Evolutionary conservation across 345 rosid genomes (phyloP), one percentile per base, ranked within the genome.

Genomic region (Rhizophora mangle): DNA sequence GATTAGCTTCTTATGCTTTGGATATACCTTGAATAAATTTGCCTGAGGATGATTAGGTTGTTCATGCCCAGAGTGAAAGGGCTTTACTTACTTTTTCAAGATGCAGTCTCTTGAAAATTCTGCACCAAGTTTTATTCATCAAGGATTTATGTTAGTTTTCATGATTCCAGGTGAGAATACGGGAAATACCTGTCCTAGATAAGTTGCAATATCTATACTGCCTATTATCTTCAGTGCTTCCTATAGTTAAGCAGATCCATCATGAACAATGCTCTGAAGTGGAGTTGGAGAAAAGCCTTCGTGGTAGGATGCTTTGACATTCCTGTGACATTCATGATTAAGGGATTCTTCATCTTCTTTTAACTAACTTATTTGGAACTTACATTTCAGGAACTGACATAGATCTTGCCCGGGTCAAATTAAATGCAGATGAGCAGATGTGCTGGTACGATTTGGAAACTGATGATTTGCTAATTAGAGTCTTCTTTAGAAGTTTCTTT

Each of bases 401-500:
- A 74, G 96, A 89, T 76, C 94, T 85, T 74, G 65, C 79, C 65
- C 88, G 98, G 75, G 84, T 87, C 74, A 90, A 90, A 81, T 72
- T 96, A 91, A 92, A 84, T 76, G 97, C 91, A 32, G 99, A 96
- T 77, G 98, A 92, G 78, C 97, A 90, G 86, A 92, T 96, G 98
- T 96, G 99, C 90, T 96, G 99, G 99, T 96, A 90, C 26, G 22
- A 68, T 60, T 18, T 58, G 22, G 60, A 54, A 53, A 51, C 69
- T 73, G 7, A 16, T 30, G 19, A 64, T 58, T 56, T 64, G 68
- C 76, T 62, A 29, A 6, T 27, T 29, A 51, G 37, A 24, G 20
- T 27, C 20, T 51, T 31, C 46, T 20, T 64, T 24, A 5, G 47
- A 30, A 57, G 52, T 24, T 49, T 58, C 46, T 63, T 22, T 59